Base-by-base conservation (phyloP, 108 stramenopile species). In the Bacterosira constricta region DNA sequence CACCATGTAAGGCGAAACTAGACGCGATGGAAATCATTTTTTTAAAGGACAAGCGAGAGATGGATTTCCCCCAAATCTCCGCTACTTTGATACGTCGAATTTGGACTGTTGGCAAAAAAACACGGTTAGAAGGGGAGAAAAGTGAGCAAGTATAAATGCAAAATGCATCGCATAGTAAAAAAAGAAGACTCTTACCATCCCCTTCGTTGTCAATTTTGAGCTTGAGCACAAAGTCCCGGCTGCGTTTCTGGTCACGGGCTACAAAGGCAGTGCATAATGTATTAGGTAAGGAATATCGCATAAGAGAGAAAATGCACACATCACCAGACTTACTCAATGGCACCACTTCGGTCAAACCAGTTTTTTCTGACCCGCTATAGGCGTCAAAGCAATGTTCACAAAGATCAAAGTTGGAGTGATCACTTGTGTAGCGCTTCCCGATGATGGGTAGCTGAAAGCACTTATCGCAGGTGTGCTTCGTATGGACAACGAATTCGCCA, bases 391-490 rank as follows among this genome's bases (percentile, higher is more conserved):
- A 95, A 8, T 53, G 63, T 35, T 63, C 59, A 54, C 93, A 95
- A 10, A 95, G 79, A 66, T 95, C 93, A 66, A 84, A 95, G 66
- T 95, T 87, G 2, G 81, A 63, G 9, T 87, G 32, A 25, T 29
- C 58, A 0, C 90, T 79, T 66, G 80, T 88, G 63, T 66, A 90
- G 5, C 93, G 86, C 44, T 80, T 76, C n/a, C 93, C 93, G 44
- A 95, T 49, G 66, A 95, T 92, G 53, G 93, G 93, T n/a, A 78
- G 86, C 3, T 53, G 62, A 51, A 85, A 69, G 34, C 93, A 95
- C 5, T 74, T 74, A 63, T 95, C 90, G 56, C 93, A 95, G 1
- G 90, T 92, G 65, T 95, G 93, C 29, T 70, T 71, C 1, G 51
- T 31, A 37, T 71, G 71, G 17, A 71, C 60, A 38, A 71, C 20